Percentiles rank a stretch among this genome's conserved stretches.
Evolutionary conservation across 768 basidiomycete genomes (phyloP).

Genomic region (Sistotremastrum suecicum): DNA sequence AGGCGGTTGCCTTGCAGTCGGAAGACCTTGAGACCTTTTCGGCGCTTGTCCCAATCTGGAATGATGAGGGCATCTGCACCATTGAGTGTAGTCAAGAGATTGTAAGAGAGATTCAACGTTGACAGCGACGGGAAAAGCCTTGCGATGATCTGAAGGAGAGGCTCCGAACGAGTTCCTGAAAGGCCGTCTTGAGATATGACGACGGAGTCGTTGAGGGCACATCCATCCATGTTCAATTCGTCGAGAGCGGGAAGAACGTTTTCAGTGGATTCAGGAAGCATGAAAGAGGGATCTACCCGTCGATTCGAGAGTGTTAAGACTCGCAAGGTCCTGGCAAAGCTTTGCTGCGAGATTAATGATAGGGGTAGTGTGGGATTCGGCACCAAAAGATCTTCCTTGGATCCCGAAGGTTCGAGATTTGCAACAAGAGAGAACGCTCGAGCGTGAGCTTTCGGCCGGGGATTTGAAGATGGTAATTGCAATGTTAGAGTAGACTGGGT

Average conservation of each 20-base stretch:
- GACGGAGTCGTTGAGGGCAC: slow-evolving; percentile 50
- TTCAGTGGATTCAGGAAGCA: slow-evolving; percentile 28
- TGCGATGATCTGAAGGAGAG: slow-evolving; percentile 42
- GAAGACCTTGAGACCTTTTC: slow-evolving; percentile 50
- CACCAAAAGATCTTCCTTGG: slow-evolving; percentile 30
- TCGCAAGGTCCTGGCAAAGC: slow-evolving; percentile 44
- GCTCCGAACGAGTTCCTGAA: slow-evolving; percentile 28
- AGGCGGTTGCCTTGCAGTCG: slow-evolving; percentile 57
- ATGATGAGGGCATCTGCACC: slow-evolving; percentile 5
- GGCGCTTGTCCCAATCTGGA: slow-evolving; percentile 7
- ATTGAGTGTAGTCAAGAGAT: slow-evolving; percentile 31
- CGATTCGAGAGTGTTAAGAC: slow-evolving; percentile 48
- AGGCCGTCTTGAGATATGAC: slow-evolving; percentile 26
- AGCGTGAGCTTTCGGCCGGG: slow-evolving; percentile 39
- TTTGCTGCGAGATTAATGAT: slow-evolving; percentile 40
- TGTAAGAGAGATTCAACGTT: slow-evolving; percentile 66
- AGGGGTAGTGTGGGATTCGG: slow-evolving; percentile 60
- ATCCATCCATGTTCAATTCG: slow-evolving; percentile 63
- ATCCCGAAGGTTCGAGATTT: slow-evolving; percentile 8
- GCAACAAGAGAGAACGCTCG: slow-evolving; percentile 43
- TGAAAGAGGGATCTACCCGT: slow-evolving; percentile 50
- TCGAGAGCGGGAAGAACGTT: slow-evolving; percentile 50
- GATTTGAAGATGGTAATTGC: slow-evolving; percentile 46
- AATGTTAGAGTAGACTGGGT: slow-evolving; percentile 39
- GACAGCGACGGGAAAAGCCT: slow-evolving; percentile 57